Conservation (phyloP, 2,329 filamentous ascomycete species). For the Nemania serpens region DNA sequence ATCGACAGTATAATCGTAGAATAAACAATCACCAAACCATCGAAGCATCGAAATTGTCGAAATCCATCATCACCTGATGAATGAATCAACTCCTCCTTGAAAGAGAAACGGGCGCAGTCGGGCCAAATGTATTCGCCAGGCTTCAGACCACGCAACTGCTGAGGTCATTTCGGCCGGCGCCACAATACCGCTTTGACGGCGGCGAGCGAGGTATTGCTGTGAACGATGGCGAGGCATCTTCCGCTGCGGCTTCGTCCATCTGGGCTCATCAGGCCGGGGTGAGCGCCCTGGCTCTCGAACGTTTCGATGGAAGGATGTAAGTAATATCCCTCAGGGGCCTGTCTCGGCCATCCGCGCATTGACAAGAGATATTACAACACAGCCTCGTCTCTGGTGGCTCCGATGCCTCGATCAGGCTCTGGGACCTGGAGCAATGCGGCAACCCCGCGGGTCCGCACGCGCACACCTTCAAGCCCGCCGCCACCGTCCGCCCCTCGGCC, state of each 20-base stretch:
- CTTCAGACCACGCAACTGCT: slow-evolving; percentile 69
- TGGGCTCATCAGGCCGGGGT: slow-evolving; percentile 80
- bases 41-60: slow-evolving; percentile 15
- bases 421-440: slow-evolving; percentile 74
- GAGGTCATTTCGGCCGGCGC: slow-evolving; percentile 69
- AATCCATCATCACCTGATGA: slow-evolving; percentile 51
- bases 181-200: slow-evolving; percentile 73
- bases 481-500: slow-evolving; percentile 52
- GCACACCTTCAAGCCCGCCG: slow-evolving; percentile 60
- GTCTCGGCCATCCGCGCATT: slow-evolving; percentile 16
- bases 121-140: slow-evolving; percentile 66
- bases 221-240: slow-evolving; percentile 34
- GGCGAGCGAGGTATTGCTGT: slow-evolving; percentile 48
- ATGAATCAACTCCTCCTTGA: slow-evolving; percentile 80
- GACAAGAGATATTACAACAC: neutral
- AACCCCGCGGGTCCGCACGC: slow-evolving; percentile 51
- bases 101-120: slow-evolving; percentile 72
- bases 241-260: slow-evolving; percentile 44
- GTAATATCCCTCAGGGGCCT: slow-evolving; percentile 28
- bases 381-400: slow-evolving; percentile 84
- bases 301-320: slow-evolving; percentile 77
- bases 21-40: neutral
- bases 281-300: slow-evolving; percentile 78
- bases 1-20: too few relatives aligned
- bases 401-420: slow-evolving; percentile 82